Evolutionary conservation across 1,139 yeast genomes (phyloP).

Genomic region (Lipomyces yarrowii): DNA sequence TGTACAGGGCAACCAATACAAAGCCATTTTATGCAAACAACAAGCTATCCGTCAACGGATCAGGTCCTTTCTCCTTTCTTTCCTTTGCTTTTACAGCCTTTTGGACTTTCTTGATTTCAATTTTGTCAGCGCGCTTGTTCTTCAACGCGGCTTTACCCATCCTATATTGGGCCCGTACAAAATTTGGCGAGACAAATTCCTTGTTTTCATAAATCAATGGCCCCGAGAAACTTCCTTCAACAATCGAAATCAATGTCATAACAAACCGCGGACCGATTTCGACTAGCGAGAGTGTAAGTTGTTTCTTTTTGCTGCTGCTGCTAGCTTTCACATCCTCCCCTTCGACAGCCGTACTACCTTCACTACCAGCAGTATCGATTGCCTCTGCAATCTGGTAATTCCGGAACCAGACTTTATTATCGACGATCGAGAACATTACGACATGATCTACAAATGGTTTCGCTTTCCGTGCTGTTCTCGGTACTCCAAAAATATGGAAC

Average conservation of each 20-base stretch:
- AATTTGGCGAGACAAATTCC: constrained; percentile 94
- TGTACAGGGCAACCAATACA: background rate
- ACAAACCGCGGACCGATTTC: constrained; percentile 98
- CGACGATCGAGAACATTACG: constrained; percentile 88
- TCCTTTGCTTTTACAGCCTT: constrained; percentile 19
- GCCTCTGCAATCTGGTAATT: constrained; percentile 90
- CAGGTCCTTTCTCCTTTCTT: constrained; percentile 16
- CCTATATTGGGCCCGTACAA: constrained; percentile 85
- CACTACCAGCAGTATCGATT: constrained; percentile 53
- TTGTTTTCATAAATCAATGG: constrained; percentile 97
- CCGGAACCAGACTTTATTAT: constrained; percentile 93
- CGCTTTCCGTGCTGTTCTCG: constrained; percentile 90
- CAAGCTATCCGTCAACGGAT: constrained; percentile 26
- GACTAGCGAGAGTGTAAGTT: constrained; percentile 67
- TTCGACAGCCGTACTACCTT: constrained; percentile 41
- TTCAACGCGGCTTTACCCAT: constrained; percentile 84
- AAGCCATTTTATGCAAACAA: constrained; percentile 14
- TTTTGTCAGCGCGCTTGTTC: constrained; percentile 62
- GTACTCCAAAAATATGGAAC: constrained; percentile 89
- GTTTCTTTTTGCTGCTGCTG: constrained; percentile 36
- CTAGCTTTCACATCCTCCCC: constrained; percentile 32
- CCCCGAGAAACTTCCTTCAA: constrained; percentile 98
- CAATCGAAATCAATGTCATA: constrained; percentile 83
- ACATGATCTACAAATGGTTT: constrained; percentile 97
- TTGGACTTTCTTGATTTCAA: constrained; percentile 20